Percentiles rank a stretch among this genome's conserved stretches.
These are phyloP conservation scores for Cryptococcus floricola DNA, from an alignment of 1,284 basidiomycete species.

Conservation along the genomic window DNA sequence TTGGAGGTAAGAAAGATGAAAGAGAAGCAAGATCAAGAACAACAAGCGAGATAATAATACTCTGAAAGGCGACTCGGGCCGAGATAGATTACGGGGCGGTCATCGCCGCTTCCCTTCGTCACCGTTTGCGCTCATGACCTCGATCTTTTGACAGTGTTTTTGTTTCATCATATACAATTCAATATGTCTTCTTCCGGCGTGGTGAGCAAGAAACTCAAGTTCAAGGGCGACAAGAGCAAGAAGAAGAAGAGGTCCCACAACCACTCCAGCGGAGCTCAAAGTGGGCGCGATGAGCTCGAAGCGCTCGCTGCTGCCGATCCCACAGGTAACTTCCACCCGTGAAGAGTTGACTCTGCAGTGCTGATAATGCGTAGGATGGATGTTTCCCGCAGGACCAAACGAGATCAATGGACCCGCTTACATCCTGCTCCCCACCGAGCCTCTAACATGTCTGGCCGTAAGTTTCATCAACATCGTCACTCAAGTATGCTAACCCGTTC, in stretches of 20 bases:
- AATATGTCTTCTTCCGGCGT: conserved; percentile 24
- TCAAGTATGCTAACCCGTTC: neutral
- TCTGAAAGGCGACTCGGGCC: no score
- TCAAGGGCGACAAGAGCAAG: conserved; percentile 53
- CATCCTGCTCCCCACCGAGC: conserved; percentile 45
- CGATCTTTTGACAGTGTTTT: no score
- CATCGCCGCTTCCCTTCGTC: no score
- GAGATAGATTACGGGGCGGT: no score
- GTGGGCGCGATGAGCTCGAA: conserved; percentile 32
- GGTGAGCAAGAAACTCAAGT: conserved; percentile 49
- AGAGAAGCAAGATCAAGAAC: no score
- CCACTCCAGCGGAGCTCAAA: conserved; percentile 15
- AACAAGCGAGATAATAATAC: no score
- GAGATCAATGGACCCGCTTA: conserved; percentile 51
- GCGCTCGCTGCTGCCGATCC: conserved; percentile 42
- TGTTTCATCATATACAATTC: neutral
- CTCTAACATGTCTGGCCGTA: conserved; percentile 42
- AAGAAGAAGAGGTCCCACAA: conserved; percentile 51
- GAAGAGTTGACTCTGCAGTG: neutral
- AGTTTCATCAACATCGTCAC: conserved; percentile 12
- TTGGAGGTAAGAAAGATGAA: no score
- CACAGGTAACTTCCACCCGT: conserved; percentile 23
- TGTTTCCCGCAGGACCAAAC: conserved; percentile 43
- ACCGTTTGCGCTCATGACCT: no score
- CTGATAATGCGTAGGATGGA: conserved; percentile 43